phyloP scores from a whole-genome alignment of 306 rosid genomes.

The Cicer judaicum region DNA sequence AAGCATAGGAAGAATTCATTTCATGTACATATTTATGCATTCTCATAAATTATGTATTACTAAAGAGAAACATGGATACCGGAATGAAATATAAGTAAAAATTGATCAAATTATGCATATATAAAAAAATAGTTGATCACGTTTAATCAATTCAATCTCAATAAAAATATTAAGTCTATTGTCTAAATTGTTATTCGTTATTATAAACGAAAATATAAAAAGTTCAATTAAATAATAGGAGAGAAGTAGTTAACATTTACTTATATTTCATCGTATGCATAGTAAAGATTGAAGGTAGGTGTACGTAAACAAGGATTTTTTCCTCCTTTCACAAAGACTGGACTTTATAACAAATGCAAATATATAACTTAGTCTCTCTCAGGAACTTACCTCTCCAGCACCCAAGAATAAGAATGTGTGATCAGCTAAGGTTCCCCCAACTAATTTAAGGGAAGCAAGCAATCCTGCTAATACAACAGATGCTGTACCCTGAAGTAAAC shows the following conservation, averaged over 20 bases:
- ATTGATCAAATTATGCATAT: too few relatives aligned
- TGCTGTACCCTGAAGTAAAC: conserved; percentile 85
- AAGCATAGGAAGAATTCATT: conserved; percentile 10
- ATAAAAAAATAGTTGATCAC: too few relatives aligned
- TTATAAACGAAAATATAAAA: too few relatives aligned
- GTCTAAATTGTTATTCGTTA: too few relatives aligned
- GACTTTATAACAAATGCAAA: neutral
- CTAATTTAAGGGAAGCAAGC: conserved; percentile 80
- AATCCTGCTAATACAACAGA: conserved; percentile 95
- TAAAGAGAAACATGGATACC: neutral
- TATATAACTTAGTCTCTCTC: neutral
- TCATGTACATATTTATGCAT: conserved; percentile 13
- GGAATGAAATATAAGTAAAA: too few relatives aligned
- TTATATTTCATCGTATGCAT: neutral
- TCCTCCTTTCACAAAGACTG: too few relatives aligned
- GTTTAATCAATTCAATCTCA: too few relatives aligned
- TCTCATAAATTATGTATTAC: neutral
- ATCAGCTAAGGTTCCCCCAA: conserved; percentile 84
- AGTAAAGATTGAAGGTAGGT: neutral
- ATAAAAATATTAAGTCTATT: too few relatives aligned
- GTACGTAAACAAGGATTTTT: too few relatives aligned
- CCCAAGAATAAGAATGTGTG: conserved; percentile 95
- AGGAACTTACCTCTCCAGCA: conserved; percentile 88
- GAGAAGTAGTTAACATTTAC: too few relatives aligned
- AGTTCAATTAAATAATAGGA: too few relatives aligned